A percentile compares a stretch with the other conserved stretches of the same genome.
Conservation (phyloP, 495 filamentous ascomycete species). For the Cladorrhinum samala region DNA sequence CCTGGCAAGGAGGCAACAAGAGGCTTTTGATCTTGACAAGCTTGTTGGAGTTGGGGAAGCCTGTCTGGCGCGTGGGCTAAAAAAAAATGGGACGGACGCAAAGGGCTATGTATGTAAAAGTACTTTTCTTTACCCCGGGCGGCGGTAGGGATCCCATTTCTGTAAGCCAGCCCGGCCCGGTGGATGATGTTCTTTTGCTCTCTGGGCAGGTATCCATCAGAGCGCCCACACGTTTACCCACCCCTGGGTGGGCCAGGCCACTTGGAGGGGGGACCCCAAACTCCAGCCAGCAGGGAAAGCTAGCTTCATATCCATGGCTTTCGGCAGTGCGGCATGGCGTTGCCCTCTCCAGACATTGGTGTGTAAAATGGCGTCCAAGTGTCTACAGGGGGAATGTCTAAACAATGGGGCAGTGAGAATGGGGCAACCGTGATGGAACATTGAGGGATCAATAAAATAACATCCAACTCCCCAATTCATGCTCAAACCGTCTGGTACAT, state of each 20-base stretch:
- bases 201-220: constrained; percentile 3
- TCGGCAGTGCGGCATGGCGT: constrained; percentile 32
- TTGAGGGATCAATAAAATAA: too few species aligned
- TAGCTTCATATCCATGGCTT: constrained; percentile 19
- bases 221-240: constrained; percentile 17
- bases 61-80: neutral
- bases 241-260: constrained; percentile 9
- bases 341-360: constrained; percentile 14
- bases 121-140: neutral
- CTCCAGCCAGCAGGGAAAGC: constrained; percentile 1
- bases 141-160: constrained; percentile 5
- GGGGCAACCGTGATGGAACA: too few species aligned
- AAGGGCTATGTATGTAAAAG: neutral
- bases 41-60: neutral
- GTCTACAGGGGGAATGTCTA: too few species aligned
- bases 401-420: neutral
- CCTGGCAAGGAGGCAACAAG: neutral
- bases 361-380: constrained; percentile 11
- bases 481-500: too few species aligned
- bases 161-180: constrained; percentile 19
- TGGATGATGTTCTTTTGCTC: constrained; percentile 18
- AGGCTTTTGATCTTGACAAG: neutral
- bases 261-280: neutral
- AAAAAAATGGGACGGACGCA: neutral
- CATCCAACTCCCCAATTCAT: too few species aligned